phyloP scores from a whole-genome alignment of 2,329 filamentous ascomycete species.

The Aspergillus viridinutans region DNA sequence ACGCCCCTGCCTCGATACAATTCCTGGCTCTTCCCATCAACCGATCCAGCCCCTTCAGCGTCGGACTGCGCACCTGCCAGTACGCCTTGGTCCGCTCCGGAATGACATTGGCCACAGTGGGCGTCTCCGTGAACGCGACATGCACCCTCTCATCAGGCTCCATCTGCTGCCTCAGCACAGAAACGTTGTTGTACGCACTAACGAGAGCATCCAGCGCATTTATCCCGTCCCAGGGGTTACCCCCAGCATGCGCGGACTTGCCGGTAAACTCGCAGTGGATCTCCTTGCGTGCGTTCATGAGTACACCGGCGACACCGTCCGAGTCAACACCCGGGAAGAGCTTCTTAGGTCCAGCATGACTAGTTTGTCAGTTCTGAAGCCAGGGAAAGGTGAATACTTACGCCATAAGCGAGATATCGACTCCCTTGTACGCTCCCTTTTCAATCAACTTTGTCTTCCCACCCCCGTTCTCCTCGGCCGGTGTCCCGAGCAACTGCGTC shows the following conservation, averaged over 20 bases:
- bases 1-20: slow-evolving; percentile 34
- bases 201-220: slow-evolving; percentile 58
- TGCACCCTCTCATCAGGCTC: slow-evolving; percentile 52
- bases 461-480: slow-evolving; percentile 37
- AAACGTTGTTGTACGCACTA: slow-evolving; percentile 43
- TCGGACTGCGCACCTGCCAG: slow-evolving; percentile 46
- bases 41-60: slow-evolving; percentile 35
- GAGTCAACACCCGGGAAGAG: slow-evolving; percentile 21
- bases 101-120: slow-evolving; percentile 54
- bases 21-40: slow-evolving; percentile 27
- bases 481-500: slow-evolving; percentile 35
- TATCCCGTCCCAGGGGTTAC: slow-evolving; percentile 56
- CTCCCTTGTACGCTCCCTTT: slow-evolving; percentile 39
- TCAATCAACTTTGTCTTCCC: slow-evolving; percentile 42
- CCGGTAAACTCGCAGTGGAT: slow-evolving; percentile 44
- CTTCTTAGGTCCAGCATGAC: slow-evolving; percentile 22
- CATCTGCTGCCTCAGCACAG: slow-evolving; percentile 54
- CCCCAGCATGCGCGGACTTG: slow-evolving; percentile 53
- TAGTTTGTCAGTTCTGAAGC: slow-evolving; percentile 5
- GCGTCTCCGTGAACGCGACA: slow-evolving; percentile 52
- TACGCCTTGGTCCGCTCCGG: slow-evolving; percentile 47
- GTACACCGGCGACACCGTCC: slow-evolving; percentile 23
- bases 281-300: slow-evolving; percentile 33
- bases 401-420: slow-evolving; percentile 44
- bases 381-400: slow-evolving; percentile 17